Conservation (phyloP, 306 rosid species). For the Rosa multiflora region DNA sequence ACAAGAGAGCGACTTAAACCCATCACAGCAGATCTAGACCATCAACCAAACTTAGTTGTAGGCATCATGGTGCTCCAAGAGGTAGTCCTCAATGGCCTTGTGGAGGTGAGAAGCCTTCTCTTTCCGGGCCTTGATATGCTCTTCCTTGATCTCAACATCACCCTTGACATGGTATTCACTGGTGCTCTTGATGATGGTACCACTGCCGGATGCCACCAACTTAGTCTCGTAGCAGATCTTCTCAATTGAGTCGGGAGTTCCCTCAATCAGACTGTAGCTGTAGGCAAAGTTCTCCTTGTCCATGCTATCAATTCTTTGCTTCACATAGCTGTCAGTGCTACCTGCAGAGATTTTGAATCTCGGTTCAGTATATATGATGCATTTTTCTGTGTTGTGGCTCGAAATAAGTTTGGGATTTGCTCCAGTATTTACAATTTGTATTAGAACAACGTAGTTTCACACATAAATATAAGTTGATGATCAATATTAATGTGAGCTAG, state of each 20-base stretch:
- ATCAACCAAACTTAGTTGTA: constrained; percentile 24
- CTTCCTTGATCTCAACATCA: constrained; percentile 36
- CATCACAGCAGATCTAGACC: neutral
- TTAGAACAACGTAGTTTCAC: no score
- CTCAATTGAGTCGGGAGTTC: constrained; percentile 42
- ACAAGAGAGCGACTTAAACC: neutral
- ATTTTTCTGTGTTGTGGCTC: neutral
- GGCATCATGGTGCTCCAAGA: constrained; percentile 33
- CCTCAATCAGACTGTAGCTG: constrained; percentile 46
- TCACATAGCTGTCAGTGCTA: constrained; percentile 32
- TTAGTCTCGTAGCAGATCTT: constrained; percentile 38
- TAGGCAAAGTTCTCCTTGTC: constrained; percentile 39
- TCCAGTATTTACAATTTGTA: no score
- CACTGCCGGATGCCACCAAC: constrained; percentile 35
- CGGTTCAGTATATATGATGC: neutral
- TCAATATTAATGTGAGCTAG: neutral
- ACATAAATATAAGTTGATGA: neutral
- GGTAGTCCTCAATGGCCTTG: constrained; percentile 40
- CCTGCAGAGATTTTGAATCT: constrained; percentile 1
- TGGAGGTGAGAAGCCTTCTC: constrained; percentile 31
- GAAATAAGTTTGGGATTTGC: neutral
- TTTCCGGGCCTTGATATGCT: constrained; percentile 34
- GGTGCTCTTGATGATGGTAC: constrained; percentile 36
- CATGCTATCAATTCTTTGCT: constrained; percentile 46
- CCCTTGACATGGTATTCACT: constrained; percentile 35